These are phyloP conservation scores for Hypseocharis bilobata DNA, from an alignment of 441 rosid genomes.

Conservation along the genomic window DNA sequence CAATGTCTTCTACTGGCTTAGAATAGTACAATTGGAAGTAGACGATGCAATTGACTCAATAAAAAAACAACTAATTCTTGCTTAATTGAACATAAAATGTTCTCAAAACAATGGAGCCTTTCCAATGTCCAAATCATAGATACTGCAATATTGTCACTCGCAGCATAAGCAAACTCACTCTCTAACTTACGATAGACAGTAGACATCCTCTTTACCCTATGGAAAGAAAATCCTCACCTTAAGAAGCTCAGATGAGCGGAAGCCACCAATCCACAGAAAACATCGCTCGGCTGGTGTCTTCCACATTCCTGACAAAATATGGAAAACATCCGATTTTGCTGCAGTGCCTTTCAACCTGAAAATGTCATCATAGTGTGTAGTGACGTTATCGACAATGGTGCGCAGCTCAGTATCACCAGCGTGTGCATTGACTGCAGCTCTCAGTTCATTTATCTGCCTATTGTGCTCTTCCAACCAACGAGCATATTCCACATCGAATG, in stretches of 20 bases:
- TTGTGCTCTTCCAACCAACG: conserved; percentile 83
- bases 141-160: too few species aligned
- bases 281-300: conserved; percentile 90
- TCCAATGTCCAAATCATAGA: background rate
- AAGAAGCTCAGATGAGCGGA: conserved; percentile 78
- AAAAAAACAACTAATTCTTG: background rate
- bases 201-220: background rate
- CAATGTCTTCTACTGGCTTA: background rate
- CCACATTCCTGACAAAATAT: conserved; percentile 89
- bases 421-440: conserved; percentile 75
- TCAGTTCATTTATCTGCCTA: conserved; percentile 57
- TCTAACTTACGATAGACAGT: background rate
- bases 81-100: background rate
- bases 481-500: conserved; percentile 73
- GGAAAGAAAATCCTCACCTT: conserved; percentile 35
- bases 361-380: conserved; percentile 60
- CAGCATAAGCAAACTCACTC: background rate
- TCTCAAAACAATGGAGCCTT: background rate
- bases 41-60: background rate
- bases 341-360: conserved; percentile 66
- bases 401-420: conserved; percentile 78
- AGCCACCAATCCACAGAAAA: conserved; percentile 90
- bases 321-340: conserved; percentile 86
- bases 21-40: background rate
- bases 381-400: conserved; percentile 50